Conservation (phyloP, 2,329 filamentous ascomycete species). For the Zymoseptoria pseudotritici region DNA sequence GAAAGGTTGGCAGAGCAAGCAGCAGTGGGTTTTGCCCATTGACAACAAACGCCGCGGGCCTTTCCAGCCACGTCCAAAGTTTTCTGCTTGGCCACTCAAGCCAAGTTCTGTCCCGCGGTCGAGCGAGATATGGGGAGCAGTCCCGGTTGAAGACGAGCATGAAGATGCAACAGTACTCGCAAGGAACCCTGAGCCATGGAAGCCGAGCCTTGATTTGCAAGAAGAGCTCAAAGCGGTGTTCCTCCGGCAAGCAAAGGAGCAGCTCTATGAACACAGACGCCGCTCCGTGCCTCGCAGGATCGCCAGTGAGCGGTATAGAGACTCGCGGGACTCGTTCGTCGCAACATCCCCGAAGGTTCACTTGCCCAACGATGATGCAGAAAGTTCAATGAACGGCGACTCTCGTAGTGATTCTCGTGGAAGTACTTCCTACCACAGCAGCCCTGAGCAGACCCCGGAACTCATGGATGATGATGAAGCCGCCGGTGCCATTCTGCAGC, state of each 20-base stretch:
- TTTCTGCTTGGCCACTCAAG: slow-evolving; percentile 81
- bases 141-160: slow-evolving; percentile 18
- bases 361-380: neutral
- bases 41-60: slow-evolving; percentile 26
- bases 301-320: neutral
- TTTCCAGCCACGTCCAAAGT: slow-evolving; percentile 48
- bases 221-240: slow-evolving; percentile 63
- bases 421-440: neutral
- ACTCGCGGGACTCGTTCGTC: neutral
- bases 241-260: slow-evolving; percentile 60
- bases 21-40: slow-evolving; percentile 30
- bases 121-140: slow-evolving; percentile 42
- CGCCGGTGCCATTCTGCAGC: slow-evolving; percentile 57
- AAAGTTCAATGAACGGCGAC: neutral
- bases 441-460: slow-evolving; percentile 35
- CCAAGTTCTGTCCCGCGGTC: slow-evolving; percentile 53
- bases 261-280: slow-evolving; percentile 12
- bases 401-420: neutral
- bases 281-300: neutral
- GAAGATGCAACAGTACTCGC: slow-evolving; percentile 10
- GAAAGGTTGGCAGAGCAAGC: slow-evolving; percentile 34
- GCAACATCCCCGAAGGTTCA: neutral
- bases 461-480: slow-evolving; percentile 64
- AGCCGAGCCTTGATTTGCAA: slow-evolving; percentile 57
- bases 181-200: slow-evolving; percentile 19